These are phyloP conservation scores for Eucalyptus curtisii DNA, from an alignment of 345 rosid genomes.

Conservation along the genomic window DNA sequence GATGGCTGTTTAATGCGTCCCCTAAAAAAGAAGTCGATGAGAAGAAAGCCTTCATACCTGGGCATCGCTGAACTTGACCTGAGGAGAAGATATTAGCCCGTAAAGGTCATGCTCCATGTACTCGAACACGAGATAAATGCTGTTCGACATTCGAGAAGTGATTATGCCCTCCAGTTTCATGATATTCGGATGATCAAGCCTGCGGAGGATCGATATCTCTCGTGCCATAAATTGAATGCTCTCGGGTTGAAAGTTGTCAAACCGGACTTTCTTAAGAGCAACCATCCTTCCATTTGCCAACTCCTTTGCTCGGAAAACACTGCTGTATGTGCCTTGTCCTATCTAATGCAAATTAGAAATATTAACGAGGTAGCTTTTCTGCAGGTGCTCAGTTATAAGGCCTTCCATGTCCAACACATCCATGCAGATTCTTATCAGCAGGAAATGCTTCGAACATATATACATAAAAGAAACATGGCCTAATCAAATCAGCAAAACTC, in stretches of 20 bases:
- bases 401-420: background rate
- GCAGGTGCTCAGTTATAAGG: no score
- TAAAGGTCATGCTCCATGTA: constrained; percentile 38
- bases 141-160: constrained; percentile 26
- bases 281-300: constrained; percentile 18
- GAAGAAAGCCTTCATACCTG: constrained; percentile 7
- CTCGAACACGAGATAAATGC: constrained; percentile 31
- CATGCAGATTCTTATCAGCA: background rate
- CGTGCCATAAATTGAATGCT: constrained; percentile 37
- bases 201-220: constrained; percentile 23
- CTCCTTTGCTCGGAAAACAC: constrained; percentile 25
- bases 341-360: constrained; percentile 6
- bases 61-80: constrained; percentile 14
- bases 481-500: background rate
- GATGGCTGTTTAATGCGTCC: background rate
- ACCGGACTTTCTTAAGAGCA: constrained; percentile 34
- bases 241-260: constrained; percentile 25
- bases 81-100: constrained; percentile 20
- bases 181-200: constrained; percentile 26
- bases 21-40: background rate
- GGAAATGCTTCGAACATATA: background rate
- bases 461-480: background rate
- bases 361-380: no score
- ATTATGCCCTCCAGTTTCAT: constrained; percentile 27
- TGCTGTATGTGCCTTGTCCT: constrained; percentile 42